A percentile compares a stretch with the other conserved stretches of the same genome.
phyloP scores from a whole-genome alignment of 2,329 filamentous ascomycete species.

The Stemphylium vesicarium region DNA sequence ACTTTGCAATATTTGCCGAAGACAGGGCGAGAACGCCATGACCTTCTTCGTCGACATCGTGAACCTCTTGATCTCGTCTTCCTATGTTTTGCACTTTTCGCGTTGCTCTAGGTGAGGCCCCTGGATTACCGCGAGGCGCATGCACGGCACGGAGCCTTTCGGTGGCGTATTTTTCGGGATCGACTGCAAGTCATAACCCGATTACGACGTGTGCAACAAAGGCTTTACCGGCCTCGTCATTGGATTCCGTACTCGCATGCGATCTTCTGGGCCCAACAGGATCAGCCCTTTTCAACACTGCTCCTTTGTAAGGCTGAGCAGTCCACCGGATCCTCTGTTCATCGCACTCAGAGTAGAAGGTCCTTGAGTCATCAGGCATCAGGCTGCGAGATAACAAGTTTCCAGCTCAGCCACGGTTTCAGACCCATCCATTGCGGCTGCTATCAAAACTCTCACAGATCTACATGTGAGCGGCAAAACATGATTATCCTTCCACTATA shows the following conservation, averaged over 20 bases:
- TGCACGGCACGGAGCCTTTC: slow-evolving; percentile 9
- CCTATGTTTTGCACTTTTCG: neutral
- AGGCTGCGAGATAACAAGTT: neutral
- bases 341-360: neutral
- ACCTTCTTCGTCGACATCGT: neutral
- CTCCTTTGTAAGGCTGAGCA: slow-evolving; percentile 5
- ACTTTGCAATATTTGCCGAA: slow-evolving; percentile 1
- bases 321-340: neutral
- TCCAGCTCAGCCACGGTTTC: neutral
- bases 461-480: neutral
- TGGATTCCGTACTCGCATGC: slow-evolving; percentile 3
- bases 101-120: neutral
- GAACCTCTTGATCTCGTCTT: neutral
- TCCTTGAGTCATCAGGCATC: neutral
- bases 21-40: neutral
- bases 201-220: slow-evolving; percentile 12
- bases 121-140: neutral
- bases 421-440: neutral
- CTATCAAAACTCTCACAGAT: neutral
- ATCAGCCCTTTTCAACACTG: slow-evolving; percentile 2
- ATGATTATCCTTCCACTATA: neutral
- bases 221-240: slow-evolving; percentile 15
- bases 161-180: slow-evolving; percentile 14
- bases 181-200: slow-evolving; percentile 17
- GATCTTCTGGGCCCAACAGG: slow-evolving; percentile 2